Conservation (phyloP, 306 rosid genomes). For the Vachellia collinsii region DNA sequence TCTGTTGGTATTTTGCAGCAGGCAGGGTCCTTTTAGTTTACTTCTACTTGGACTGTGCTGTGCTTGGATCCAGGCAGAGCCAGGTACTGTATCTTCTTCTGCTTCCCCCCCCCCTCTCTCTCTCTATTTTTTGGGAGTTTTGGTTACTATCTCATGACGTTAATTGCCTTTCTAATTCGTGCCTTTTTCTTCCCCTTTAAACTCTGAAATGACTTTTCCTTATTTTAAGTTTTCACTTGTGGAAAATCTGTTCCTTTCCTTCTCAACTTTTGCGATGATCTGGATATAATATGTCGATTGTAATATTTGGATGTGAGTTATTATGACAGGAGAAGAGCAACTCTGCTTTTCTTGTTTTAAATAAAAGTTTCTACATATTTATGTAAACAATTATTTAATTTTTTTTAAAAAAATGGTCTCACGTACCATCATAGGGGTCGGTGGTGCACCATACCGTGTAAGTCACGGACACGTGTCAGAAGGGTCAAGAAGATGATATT, state of each 20-base stretch:
- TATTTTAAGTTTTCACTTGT: constrained; percentile 27
- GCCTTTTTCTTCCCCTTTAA: constrained; percentile 26
- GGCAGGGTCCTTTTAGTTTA: background rate
- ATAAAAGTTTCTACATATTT: background rate
- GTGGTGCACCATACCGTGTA: constrained; percentile 32
- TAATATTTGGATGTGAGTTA: background rate
- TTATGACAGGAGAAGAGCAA: background rate
- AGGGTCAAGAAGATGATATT: constrained; percentile 35
- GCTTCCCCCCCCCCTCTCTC: no score
- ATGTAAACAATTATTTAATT: background rate
- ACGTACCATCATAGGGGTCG: background rate
- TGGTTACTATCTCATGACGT: constrained; percentile 4
- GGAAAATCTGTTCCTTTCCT: constrained; percentile 36
- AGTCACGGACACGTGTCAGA: constrained; percentile 37
- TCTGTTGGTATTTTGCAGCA: constrained; percentile 24
- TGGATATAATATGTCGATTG: background rate
- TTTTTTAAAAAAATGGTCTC: background rate
- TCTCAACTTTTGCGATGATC: constrained; percentile 29
- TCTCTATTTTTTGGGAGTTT: background rate
- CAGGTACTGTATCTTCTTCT: constrained; percentile 31
- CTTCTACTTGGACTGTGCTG: background rate
- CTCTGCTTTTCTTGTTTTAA: background rate
- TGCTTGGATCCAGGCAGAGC: constrained; percentile 32
- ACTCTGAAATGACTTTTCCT: constrained; percentile 40
- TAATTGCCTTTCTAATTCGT: constrained; percentile 30